Percentiles rank a stretch among this genome's conserved stretches.
These are phyloP conservation scores for Echeveria elegans DNA, from an alignment of 164 flowering plant species.

Conservation along the genomic window DNA sequence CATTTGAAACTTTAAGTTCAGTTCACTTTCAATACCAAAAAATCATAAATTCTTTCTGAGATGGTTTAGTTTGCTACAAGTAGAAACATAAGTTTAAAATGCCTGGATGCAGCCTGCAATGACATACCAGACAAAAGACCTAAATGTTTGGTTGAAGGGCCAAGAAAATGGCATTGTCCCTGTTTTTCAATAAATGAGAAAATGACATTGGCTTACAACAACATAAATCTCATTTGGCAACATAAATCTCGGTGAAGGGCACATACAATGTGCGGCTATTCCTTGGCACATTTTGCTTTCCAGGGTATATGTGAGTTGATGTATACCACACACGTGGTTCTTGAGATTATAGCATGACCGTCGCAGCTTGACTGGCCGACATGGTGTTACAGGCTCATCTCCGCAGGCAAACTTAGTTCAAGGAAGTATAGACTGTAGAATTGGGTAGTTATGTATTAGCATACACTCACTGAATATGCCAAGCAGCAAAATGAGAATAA, in stretches of 20 bases:
- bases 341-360: background rate
- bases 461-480: background rate
- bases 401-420: constrained; percentile 83
- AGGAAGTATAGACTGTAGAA: constrained; percentile 74
- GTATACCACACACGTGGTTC: background rate
- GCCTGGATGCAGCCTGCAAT: too few relatives aligned
- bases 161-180: background rate
- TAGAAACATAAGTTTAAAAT: too few relatives aligned
- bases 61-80: background rate
- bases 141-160: background rate
- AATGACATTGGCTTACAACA: background rate
- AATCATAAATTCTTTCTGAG: background rate
- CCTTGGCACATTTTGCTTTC: background rate
- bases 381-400: constrained; percentile 44
- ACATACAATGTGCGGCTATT: background rate
- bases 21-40: too few relatives aligned
- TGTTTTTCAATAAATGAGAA: background rate
- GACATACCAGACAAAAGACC: background rate
- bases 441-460: background rate
- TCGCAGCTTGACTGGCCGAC: background rate
- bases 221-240: background rate
- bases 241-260: background rate
- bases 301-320: background rate
- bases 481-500: background rate
- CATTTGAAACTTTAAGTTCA: background rate